Evolutionary conservation across 768 basidiomycete species (phyloP).

Genomic region (Tylopilus plumbeoviolaceoides): DNA sequence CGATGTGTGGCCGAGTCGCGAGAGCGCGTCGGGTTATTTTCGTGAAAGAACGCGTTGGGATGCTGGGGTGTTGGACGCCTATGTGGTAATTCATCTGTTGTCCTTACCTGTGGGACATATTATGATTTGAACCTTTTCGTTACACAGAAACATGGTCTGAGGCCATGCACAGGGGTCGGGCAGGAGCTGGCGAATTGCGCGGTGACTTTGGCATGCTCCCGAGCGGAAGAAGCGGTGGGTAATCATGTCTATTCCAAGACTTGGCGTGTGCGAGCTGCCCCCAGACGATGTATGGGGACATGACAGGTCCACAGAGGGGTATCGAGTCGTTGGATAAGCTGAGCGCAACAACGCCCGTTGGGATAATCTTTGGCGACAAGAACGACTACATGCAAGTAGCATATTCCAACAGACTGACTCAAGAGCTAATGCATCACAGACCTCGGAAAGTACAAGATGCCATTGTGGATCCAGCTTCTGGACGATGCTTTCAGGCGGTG

Average conservation of each 20-base stretch:
- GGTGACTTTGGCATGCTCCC: constrained; percentile 53
- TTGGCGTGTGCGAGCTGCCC: not conserved
- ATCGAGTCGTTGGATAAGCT: constrained; percentile 42
- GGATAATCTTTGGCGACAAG: constrained; percentile 48
- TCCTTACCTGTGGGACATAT: not conserved
- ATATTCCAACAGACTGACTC: not conserved
- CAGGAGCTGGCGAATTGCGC: constrained; percentile 30
- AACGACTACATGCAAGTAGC: constrained; percentile 50
- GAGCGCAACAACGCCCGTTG: constrained; percentile 43
- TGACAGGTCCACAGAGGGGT: constrained; percentile 50
- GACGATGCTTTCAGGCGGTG: constrained; percentile 23
- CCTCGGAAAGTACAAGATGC: constrained; percentile 31
- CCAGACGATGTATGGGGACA: constrained; percentile 63
- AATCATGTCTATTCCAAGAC: not conserved
- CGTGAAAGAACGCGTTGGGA: constrained; percentile 47
- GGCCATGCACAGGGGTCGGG: constrained; percentile 32
- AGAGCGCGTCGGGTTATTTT: constrained; percentile 39
- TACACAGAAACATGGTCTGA: constrained; percentile 45
- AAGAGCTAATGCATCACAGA: constrained; percentile 11
- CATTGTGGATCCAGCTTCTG: constrained; percentile 23
- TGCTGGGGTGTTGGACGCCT: constrained; percentile 44
- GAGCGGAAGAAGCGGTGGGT: constrained; percentile 60
- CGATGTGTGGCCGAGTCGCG: constrained; percentile 48
- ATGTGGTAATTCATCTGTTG: constrained; percentile 40
- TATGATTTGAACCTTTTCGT: not conserved